phyloP scores from a whole-genome alignment of 768 basidiomycete genomes.

The Polyporus arcularius region DNA sequence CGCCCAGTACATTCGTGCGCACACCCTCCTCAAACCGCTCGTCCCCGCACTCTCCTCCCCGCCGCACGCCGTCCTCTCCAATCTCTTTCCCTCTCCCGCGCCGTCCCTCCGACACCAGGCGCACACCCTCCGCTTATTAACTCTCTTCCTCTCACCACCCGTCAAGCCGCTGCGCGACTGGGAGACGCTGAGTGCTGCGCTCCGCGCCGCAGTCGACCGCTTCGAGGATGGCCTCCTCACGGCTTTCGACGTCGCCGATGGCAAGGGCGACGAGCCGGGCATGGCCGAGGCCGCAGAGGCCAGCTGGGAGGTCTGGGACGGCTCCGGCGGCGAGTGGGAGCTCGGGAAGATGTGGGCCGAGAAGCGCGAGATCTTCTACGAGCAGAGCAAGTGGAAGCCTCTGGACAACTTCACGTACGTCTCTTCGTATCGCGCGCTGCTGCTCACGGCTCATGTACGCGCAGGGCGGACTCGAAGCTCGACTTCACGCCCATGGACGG shows the following conservation, averaged over 20 bases:
- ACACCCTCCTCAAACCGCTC: slow-evolving; percentile 62
- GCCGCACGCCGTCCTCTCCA: slow-evolving; percentile 67
- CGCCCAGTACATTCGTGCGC: slow-evolving; percentile 65
- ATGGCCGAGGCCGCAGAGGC: slow-evolving; percentile 85
- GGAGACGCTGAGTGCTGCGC: slow-evolving; percentile 58
- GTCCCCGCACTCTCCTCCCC: slow-evolving; percentile 57
- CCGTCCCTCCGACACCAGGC: slow-evolving; percentile 57
- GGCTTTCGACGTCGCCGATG: slow-evolving; percentile 87
- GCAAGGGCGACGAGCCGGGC: slow-evolving; percentile 62
- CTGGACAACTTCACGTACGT: slow-evolving; percentile 79
- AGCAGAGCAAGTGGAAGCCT: slow-evolving; percentile 76
- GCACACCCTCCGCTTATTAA: slow-evolving; percentile 68
- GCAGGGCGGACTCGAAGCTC: slow-evolving; percentile 54
- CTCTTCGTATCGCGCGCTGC: not conserved
- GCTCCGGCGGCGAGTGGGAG: slow-evolving; percentile 69
- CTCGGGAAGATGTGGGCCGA: slow-evolving; percentile 95
- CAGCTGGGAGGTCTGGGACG: slow-evolving; percentile 82
- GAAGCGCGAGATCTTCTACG: slow-evolving; percentile 92
- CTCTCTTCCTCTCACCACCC: slow-evolving; percentile 67
- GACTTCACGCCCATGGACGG: slow-evolving; percentile 93
- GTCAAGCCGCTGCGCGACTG: slow-evolving; percentile 75
- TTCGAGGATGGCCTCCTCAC: slow-evolving; percentile 87
- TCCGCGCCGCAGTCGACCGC: slow-evolving; percentile 80
- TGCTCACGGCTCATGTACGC: not conserved
- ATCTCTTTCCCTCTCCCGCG: slow-evolving; percentile 37